Evolutionary conservation across 208 protist species (phyloP).

Genomic region (Leishmania turanica): DNA sequence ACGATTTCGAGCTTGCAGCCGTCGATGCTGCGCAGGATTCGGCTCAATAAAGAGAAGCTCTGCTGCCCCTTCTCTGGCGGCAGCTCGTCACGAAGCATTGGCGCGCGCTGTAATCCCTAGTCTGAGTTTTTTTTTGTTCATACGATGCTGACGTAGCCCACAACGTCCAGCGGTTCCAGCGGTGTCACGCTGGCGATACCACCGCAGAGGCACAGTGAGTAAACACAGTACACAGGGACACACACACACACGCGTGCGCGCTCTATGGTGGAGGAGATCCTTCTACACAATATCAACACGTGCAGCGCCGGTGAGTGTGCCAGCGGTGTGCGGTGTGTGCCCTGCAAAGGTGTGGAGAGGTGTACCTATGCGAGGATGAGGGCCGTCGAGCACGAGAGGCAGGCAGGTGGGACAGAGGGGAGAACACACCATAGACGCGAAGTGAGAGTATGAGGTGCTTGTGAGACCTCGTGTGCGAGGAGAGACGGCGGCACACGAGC

Average conservation of each 20-base stretch:
- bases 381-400: background rate
- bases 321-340: background rate
- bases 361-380: background rate
- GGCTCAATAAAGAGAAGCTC: constrained; percentile 56
- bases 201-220: background rate
- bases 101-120: background rate
- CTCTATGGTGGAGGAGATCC: background rate
- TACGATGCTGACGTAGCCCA: background rate
- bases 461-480: background rate
- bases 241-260: background rate
- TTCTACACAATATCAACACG: background rate
- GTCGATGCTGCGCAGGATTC: constrained; percentile 71
- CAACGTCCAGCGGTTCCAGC: background rate
- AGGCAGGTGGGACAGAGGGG: background rate
- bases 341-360: background rate
- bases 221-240: too few species aligned
- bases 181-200: background rate
- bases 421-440: background rate
- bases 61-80: constrained; percentile 68
- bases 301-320: background rate
- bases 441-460: background rate
- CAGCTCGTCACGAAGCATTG: constrained; percentile 57
- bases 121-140: background rate
- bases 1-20: constrained; percentile 72
- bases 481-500: background rate